phyloP scores from a whole-genome alignment of 768 basidiomycete genomes.

The Termitomyces sp. region DNA sequence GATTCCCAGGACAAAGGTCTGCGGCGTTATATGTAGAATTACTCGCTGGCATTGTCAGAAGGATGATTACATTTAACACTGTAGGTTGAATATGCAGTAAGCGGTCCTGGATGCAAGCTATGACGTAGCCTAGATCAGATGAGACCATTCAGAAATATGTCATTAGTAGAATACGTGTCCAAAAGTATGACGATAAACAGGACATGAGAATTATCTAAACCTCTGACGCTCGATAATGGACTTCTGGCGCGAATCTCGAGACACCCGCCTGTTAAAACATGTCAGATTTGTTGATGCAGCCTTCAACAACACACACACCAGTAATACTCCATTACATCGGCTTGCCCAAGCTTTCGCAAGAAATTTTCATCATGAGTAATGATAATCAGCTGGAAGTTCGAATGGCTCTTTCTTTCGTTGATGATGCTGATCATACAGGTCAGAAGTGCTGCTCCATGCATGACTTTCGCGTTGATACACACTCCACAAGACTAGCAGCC shows the following conservation, averaged over 20 bases:
- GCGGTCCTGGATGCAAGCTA: no score
- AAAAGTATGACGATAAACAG: background rate
- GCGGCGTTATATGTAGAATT: no score
- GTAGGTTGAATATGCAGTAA: no score
- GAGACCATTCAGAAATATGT: no score
- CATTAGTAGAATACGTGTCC: background rate
- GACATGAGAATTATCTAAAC: conserved; percentile 40
- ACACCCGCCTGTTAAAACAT: conserved; percentile 65
- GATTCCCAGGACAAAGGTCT: no score
- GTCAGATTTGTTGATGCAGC: background rate
- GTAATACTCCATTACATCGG: conserved; percentile 92
- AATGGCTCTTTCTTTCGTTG: conserved; percentile 82
- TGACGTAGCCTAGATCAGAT: no score
- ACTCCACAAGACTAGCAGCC: conserved; percentile 91
- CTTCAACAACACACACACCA: conserved; percentile 47
- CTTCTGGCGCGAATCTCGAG: conserved; percentile 65
- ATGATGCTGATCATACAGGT: conserved; percentile 65
- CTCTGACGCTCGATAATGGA: conserved; percentile 72
- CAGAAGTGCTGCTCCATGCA: background rate
- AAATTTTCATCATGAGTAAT: conserved; percentile 98
- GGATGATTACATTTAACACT: no score
- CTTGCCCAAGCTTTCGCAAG: conserved; percentile 83
- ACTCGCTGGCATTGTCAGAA: no score
- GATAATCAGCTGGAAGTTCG: conserved; percentile 94
- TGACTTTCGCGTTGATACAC: conserved; percentile 26